These are phyloP conservation scores for Annulohypoxylon nitens DNA, from an alignment of 495 filamentous ascomycete species.

Conservation along the genomic window DNA sequence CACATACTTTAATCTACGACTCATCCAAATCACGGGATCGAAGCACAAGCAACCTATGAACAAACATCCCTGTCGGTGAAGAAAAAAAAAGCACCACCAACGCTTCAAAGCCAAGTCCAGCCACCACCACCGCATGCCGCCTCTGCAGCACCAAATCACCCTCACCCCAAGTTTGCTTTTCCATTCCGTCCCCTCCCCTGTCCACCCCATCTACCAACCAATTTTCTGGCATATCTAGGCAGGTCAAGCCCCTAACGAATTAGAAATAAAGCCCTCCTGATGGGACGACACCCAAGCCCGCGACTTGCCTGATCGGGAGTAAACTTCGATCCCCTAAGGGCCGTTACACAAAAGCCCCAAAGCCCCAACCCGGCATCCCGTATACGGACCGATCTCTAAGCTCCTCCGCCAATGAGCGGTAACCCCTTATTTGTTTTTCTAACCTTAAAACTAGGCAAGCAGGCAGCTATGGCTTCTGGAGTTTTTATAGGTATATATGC, in stretches of 20 bases:
- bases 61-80: constrained; percentile 6
- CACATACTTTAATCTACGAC: background rate
- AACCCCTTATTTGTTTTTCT: background rate
- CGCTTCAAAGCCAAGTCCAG: background rate
- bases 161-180: background rate
- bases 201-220: no score
- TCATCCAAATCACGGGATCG: background rate
- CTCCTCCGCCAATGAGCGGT: background rate
- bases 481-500: no score
- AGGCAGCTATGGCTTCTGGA: no score
- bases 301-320: background rate
- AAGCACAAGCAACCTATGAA: background rate
- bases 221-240: no score
- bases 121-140: no score
- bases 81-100: background rate
- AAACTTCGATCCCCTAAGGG: background rate
- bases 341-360: background rate
- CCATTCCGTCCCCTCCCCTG: background rate
- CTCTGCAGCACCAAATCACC: no score
- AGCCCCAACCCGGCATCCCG: background rate
- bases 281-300: background rate
- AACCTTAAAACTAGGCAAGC: background rate
- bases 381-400: background rate
- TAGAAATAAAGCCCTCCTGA: no score
- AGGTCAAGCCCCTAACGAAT: no score